These are phyloP conservation scores for Hypomontagnella monticulosa DNA, from an alignment of 495 filamentous ascomycete species.

Conservation along the genomic window DNA sequence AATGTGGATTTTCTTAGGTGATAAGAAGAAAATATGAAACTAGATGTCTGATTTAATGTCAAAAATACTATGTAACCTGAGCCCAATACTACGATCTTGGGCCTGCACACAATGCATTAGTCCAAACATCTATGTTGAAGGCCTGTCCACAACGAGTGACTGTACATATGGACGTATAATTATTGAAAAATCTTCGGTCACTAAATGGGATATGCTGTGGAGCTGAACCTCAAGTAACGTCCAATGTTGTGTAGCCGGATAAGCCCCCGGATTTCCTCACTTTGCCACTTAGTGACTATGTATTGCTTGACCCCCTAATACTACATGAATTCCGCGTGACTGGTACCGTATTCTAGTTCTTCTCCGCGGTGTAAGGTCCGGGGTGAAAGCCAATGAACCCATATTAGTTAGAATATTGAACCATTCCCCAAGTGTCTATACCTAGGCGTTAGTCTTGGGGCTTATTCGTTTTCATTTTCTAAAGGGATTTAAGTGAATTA, in stretches of 20 bases:
- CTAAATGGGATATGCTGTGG: conserved; percentile 6
- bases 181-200: not conserved
- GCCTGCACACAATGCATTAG: conserved; percentile 15
- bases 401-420: conserved; percentile 22
- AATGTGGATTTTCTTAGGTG: conserved; percentile 2
- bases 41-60: conserved; percentile 8
- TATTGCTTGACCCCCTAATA: conserved; percentile 13
- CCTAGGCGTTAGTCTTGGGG: not conserved
- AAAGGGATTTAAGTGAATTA: not conserved
- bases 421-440: not conserved
- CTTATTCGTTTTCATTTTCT: conserved; percentile 2
- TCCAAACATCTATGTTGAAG: conserved; percentile 4
- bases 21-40: conserved; percentile 20
- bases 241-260: conserved; percentile 14
- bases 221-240: conserved; percentile 12
- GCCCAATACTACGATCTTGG: not conserved
- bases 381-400: conserved; percentile 10
- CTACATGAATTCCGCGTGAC: conserved; percentile 14
- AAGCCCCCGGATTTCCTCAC: not conserved
- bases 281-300: conserved; percentile 4
- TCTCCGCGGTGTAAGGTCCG: conserved; percentile 12
- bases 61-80: conserved; percentile 4
- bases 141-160: not conserved
- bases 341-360: not conserved
- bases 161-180: conserved; percentile 1